Conservation (phyloP, 768 basidiomycete species). For the Leccinum rimulosum region DNA sequence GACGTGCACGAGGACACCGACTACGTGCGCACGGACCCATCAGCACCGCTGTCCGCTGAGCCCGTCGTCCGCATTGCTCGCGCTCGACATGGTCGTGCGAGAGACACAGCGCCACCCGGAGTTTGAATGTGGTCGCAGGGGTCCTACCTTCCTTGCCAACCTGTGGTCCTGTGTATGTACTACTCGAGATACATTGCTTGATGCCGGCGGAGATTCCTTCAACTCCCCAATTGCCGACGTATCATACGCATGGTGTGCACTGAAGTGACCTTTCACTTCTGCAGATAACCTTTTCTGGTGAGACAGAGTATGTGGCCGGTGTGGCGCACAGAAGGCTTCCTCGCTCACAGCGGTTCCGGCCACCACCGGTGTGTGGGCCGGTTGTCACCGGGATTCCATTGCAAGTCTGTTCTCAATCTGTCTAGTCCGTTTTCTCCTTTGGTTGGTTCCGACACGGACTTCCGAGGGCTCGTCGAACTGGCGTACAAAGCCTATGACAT, state of each 20-base stretch:
- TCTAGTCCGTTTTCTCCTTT: background rate
- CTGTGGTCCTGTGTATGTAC: too few relatives aligned
- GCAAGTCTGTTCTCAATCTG: background rate
- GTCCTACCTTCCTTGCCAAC: slow-evolving; percentile 15
- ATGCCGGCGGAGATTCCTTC: background rate
- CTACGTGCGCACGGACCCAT: background rate
- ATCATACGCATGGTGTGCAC: too few relatives aligned
- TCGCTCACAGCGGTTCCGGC: slow-evolving; percentile 15
- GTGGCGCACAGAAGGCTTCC: slow-evolving; percentile 1
- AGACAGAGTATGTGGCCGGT: background rate
- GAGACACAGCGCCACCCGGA: slow-evolving; percentile 21
- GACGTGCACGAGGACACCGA: slow-evolving; percentile 4
- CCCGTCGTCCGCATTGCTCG: background rate
- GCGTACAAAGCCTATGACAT: background rate
- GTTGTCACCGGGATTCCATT: background rate
- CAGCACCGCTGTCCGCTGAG: background rate
- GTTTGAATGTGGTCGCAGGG: slow-evolving; percentile 31
- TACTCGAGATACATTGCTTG: too few relatives aligned
- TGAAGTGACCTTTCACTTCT: background rate
- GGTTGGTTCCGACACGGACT: background rate
- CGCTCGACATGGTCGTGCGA: slow-evolving; percentile 1
- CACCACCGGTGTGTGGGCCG: slow-evolving; percentile 10
- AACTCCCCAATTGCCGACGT: too few relatives aligned
- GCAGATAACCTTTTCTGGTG: background rate
- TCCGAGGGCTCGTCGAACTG: background rate